Evolutionary conservation across 2,329 filamentous ascomycete species (phyloP).

Genomic region (Exophiala calicioides): DNA sequence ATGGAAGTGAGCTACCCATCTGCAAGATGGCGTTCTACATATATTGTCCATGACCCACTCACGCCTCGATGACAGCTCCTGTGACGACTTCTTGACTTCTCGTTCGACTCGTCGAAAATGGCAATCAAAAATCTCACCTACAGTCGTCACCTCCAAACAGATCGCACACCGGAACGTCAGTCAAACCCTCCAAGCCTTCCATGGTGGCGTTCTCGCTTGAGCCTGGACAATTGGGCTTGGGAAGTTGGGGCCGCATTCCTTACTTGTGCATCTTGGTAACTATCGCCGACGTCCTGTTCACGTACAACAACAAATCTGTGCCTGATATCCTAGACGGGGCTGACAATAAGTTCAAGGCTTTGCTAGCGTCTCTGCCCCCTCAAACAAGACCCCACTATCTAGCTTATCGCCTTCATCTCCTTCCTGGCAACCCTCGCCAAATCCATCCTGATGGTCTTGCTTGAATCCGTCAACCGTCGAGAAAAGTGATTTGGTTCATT

Average conservation of each 20-base stretch:
- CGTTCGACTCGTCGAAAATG: too few species aligned
- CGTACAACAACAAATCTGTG: constrained; percentile 20
- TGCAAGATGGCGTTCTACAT: too few species aligned
- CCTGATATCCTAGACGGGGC: constrained; percentile 22
- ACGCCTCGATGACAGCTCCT: too few species aligned
- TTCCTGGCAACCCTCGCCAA: constrained; percentile 27
- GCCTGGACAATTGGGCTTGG: constrained; percentile 27
- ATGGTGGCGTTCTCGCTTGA: constrained; percentile 18
- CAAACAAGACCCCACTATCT: constrained; percentile 1
- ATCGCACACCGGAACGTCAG: neutral
- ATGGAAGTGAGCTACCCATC: too few species aligned
- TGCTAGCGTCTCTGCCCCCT: too few species aligned
- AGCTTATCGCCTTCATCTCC: constrained; percentile 29
- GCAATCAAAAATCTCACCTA: too few species aligned
- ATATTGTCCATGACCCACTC: too few species aligned
- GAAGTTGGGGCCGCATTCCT: constrained; percentile 20
- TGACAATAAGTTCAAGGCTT: constrained; percentile 3
- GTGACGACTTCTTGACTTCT: too few species aligned
- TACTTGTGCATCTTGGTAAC: constrained; percentile 20
- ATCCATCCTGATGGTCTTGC: constrained; percentile 23
- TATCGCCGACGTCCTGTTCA: constrained; percentile 20
- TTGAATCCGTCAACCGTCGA: constrained; percentile 28
- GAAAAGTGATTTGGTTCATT: constrained; percentile 32
- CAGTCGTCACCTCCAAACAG: neutral
- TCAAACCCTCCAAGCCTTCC: too few species aligned